Evolutionary conservation across 208 protist species (phyloP).

Genomic region (Leishmania braziliensis): DNA sequence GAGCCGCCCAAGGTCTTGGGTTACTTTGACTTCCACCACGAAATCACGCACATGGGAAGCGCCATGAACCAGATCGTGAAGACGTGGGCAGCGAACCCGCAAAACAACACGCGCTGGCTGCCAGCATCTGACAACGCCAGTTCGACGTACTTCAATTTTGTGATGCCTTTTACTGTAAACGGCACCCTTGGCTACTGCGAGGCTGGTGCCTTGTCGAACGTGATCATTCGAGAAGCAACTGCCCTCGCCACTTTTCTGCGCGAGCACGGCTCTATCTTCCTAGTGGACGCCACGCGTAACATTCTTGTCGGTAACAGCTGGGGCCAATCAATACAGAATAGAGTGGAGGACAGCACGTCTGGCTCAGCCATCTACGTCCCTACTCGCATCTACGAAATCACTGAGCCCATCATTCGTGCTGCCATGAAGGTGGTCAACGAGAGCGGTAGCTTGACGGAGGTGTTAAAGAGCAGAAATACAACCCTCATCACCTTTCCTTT

Average conservation of each 20-base stretch:
- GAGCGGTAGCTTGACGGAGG: constrained; percentile 21
- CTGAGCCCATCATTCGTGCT: constrained; percentile 41
- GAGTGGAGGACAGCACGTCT: constrained; percentile 12
- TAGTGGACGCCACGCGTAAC: constrained; percentile 44
- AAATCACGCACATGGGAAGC: constrained; percentile 16
- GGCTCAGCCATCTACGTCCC: constrained; percentile 14
- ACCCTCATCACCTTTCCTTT: constrained; percentile 45
- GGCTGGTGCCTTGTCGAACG: constrained; percentile 42
- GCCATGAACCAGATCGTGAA: constrained; percentile 49
- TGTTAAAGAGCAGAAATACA: constrained; percentile 25
- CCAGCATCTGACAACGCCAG: constrained; percentile 34
- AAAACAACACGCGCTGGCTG: constrained; percentile 38
- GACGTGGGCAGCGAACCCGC: constrained; percentile 37
- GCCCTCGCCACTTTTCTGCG: constrained; percentile 51
- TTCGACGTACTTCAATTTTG: constrained; percentile 70
- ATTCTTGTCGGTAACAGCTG: constrained; percentile 71
- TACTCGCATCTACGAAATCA: constrained; percentile 41
- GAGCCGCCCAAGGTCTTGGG: constrained; percentile 14
- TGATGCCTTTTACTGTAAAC: constrained; percentile 67
- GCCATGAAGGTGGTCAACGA: constrained; percentile 34
- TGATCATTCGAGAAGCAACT: constrained; percentile 42
- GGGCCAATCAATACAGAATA: constrained; percentile 34
- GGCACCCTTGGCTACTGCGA: constrained; percentile 47
- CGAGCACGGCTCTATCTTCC: constrained; percentile 55
- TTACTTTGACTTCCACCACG: constrained; percentile 24